Conservation (phyloP, 768 basidiomycete genomes). For the Brasilioporus rufonigricans region DNA sequence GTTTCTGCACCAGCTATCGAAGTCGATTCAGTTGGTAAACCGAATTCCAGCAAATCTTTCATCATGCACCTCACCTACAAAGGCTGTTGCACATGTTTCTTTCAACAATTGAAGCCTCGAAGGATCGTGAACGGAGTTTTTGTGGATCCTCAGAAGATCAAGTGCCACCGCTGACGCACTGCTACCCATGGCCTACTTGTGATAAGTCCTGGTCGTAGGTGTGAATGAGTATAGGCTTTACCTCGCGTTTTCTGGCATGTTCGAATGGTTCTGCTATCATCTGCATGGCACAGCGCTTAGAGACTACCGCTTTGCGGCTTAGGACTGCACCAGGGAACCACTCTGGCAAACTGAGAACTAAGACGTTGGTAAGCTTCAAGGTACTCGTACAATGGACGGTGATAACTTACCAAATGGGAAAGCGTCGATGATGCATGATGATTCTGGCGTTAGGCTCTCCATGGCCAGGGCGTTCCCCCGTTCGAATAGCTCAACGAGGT, state of each 20-base stretch:
- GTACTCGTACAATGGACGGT: background rate
- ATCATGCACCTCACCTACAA: slow-evolving; percentile 13
- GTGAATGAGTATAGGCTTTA: background rate
- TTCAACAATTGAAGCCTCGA: slow-evolving; percentile 12
- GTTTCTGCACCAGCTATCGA: slow-evolving; percentile 22
- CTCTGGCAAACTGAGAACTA: slow-evolving; percentile 23
- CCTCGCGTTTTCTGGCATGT: slow-evolving; percentile 11
- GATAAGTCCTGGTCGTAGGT: background rate
- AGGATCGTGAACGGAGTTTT: background rate
- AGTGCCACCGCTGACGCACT: slow-evolving; percentile 12
- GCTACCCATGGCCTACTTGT: slow-evolving; percentile 10
- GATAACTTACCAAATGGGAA: background rate
- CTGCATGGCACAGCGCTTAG: slow-evolving; percentile 3
- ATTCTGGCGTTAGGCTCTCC: slow-evolving; percentile 7
- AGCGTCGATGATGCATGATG: background rate
- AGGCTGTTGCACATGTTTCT: background rate
- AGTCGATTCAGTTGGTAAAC: background rate
- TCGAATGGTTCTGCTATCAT: slow-evolving; percentile 21
- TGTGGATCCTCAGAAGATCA: slow-evolving; percentile 2
- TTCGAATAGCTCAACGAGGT: background rate
- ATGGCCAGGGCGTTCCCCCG: background rate
- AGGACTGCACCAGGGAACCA: slow-evolving; percentile 30
- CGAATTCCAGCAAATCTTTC: background rate
- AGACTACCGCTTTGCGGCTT: slow-evolving; percentile 19
- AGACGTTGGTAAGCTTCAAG: background rate